Percentiles rank a stretch among this genome's conserved stretches.
Conservation (phyloP, 257 asterid species). For the Penstemon davidsonii region DNA sequence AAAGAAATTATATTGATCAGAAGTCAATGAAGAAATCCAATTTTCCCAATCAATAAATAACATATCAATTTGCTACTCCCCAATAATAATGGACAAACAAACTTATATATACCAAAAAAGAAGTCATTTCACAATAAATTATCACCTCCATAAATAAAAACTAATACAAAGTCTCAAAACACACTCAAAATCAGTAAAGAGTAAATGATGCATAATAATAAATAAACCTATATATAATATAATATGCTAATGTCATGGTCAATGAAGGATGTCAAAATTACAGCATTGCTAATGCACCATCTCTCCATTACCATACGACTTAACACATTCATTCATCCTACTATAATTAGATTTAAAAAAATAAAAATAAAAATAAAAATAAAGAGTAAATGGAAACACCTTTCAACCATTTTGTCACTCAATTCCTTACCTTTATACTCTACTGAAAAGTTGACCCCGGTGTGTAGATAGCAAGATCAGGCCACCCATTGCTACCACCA, state of each 20-base stretch:
- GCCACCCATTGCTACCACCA: constrained; percentile 62
- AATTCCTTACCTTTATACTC: constrained; percentile 13
- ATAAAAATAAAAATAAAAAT: background rate
- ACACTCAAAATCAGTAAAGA: constrained; percentile 28
- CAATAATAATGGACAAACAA: background rate
- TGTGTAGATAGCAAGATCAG: constrained; percentile 79
- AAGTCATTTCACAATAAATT: constrained; percentile 21
- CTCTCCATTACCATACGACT: constrained; percentile 23
- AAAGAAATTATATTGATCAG: background rate
- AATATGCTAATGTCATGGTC: constrained; percentile 24
- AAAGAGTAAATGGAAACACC: constrained; percentile 6
- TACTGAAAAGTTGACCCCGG: constrained; percentile 66
- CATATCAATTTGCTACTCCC: background rate
- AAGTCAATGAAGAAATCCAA: background rate
- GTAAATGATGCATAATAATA: background rate
- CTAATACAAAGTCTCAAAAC: constrained; percentile 24
- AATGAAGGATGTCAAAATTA: constrained; percentile 29
- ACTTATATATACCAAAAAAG: background rate
- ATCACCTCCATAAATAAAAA: constrained; percentile 26
- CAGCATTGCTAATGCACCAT: constrained; percentile 18
- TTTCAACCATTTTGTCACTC: constrained; percentile 8
- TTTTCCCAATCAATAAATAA: background rate
- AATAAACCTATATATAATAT: constrained; percentile 17
- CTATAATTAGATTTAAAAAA: constrained; percentile 13
- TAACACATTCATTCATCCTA: constrained; percentile 19